Evolutionary conservation across 2,329 filamentous ascomycete genomes (phyloP), one percentile per base, ranked within the genome.

Genomic region (Hypoxylon sp.): DNA sequence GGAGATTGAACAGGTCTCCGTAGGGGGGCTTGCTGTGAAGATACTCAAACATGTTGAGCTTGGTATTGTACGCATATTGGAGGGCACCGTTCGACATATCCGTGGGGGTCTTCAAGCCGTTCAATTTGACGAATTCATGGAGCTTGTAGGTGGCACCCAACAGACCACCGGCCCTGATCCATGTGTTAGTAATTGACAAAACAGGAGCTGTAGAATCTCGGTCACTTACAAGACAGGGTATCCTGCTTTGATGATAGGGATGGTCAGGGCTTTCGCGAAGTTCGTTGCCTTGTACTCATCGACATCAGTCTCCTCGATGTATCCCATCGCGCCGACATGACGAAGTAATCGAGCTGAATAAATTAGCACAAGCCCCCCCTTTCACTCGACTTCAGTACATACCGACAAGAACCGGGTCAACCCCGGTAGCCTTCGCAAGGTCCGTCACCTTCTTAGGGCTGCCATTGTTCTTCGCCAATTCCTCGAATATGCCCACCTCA

Each of bases 401-500:
- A 36, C 61, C 65, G 57, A 66, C 29, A 1, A 63, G 26, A 3
- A 48, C 37, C 1, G 45, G 19, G 2, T 64, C 60, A 2, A 71
- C 57, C 5, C 55, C 57, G 5, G 70, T 44, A 1, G 43, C 21
- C 9, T 51, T 45, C 2, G 71, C 72, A 2, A 75, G 55, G 1
- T 73, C 69, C 1, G 36, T 37, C 0, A 67, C 57, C 3, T 59
- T 69, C 53, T 50, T 73, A 69, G 0, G 67, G 60, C 13, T 51
- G 55, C 62, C 67, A 3, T 63, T 64, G 7, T 69, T 61, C 42
- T 67, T 57, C 7, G 61, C 68, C 48, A 75, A 64, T 2, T 67
- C 60, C 0, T 51, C 53, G 66, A 70, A 76, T 7, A 75, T 60
- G 3, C 72, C 71, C n/a, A 62, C 60, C 3, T 74, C 67, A 0